Evolutionary conservation across 208 protist species (phyloP), one percentile per base, ranked within the genome.

Genomic region (Leishmania tropica): DNA sequence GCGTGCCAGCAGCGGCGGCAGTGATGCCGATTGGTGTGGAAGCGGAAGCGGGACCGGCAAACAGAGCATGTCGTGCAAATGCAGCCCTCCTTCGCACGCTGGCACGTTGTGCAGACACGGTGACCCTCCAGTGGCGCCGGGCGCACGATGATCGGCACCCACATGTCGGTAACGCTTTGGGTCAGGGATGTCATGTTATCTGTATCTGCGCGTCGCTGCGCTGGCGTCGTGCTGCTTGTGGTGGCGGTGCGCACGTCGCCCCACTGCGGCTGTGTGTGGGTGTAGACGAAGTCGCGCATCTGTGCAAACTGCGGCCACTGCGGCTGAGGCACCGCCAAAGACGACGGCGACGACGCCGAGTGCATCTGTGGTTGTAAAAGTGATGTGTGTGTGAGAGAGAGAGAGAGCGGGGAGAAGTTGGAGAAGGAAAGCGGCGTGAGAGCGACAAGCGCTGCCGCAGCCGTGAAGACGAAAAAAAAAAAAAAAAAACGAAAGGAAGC

Each of bases 1-100:
- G 90, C 81, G 31, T 75, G 81, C 89, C 90, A 92, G 78, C 93
- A 97, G 73, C 88, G 85, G 64, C 90, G 91, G 87, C 93, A 97
- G 85, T 95, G 93, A 81, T 95, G 91, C 10, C 91, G 89, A 70
- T 81, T 87, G 10, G 77, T 85, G 19, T 76, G 74, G 35, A 91
- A 83, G 56, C 65, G 71, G 35, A 91, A 83, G 64, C 65, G 28
- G 47, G 65, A 1, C 31, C 62, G 64, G 81, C 93, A 96, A 37
- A 89, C 83, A 47, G 45, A 53, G 83, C 93, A 96, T 13, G 35
- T 77, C 17, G 67, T 72, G 76, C 93, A 96, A 24, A n/a, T 82
- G 60, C 93, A 96, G 19, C 40, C n/a, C 79, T 89, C 70, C 78
- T 93, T 92, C 10, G 70, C 67, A 1, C 86, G 71, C n/a, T 60